Percentiles rank a stretch among this genome's conserved stretches.
Evolutionary conservation across 2,329 filamentous ascomycete genomes (phyloP).

Genomic region (Talaromyces sp.): DNA sequence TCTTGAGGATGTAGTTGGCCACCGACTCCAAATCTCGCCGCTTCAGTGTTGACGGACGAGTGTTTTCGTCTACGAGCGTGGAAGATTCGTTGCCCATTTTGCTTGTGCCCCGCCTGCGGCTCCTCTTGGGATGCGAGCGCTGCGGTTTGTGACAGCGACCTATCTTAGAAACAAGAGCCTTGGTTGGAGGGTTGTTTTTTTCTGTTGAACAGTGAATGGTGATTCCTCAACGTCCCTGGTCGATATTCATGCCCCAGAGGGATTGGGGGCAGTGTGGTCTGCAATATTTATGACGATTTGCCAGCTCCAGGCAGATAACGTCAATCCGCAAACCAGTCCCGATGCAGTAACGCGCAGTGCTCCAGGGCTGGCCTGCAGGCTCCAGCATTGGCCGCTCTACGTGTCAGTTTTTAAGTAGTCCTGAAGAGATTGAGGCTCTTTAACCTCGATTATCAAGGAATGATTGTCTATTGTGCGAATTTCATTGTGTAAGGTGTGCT

Average conservation of each 20-base stretch:
- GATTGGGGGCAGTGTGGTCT: too few relatives aligned
- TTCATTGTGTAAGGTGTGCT: not conserved
- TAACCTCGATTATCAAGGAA: not conserved
- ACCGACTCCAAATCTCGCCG: slow-evolving; percentile 66
- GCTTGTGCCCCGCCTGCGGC: slow-evolving; percentile 19
- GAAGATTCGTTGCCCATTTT: slow-evolving; percentile 84
- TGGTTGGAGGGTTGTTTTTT: not conserved
- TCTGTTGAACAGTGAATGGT: too few relatives aligned
- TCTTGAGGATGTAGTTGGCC: slow-evolving; percentile 72
- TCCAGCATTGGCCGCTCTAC: not conserved
- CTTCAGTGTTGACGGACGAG: slow-evolving; percentile 58
- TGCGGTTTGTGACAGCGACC: slow-evolving; percentile 43
- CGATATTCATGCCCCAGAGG: not conserved
- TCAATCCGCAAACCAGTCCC: slow-evolving; percentile 1
- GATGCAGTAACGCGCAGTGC: slow-evolving; percentile 1
- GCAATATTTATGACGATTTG: not conserved
- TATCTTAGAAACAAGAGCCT: slow-evolving; percentile 35
- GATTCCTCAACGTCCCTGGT: not conserved
- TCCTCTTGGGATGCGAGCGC: slow-evolving; percentile 31
- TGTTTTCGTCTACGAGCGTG: slow-evolving; percentile 57
- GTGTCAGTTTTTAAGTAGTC: not conserved
- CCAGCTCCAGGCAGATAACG: not conserved
- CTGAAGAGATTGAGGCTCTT: not conserved
- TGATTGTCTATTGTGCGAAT: not conserved
- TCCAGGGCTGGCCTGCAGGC: not conserved